These are phyloP conservation scores for Falciphora oryzae DNA, from an alignment of 2,329 filamentous ascomycete genomes.

Conservation along the genomic window DNA sequence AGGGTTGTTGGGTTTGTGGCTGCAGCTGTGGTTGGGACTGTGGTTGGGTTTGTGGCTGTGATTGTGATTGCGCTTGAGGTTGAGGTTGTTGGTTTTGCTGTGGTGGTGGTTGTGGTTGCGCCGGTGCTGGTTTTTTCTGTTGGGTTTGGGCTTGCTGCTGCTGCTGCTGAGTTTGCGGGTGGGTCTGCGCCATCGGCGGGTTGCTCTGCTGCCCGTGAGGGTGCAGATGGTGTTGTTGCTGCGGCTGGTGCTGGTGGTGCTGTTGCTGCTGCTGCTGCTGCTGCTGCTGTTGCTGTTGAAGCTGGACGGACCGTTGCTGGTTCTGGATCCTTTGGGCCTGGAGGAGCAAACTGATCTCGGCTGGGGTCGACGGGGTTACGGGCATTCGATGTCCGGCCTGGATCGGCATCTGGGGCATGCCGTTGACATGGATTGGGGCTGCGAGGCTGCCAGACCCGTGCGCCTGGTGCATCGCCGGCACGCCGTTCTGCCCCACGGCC, in stretches of 20 bases:
- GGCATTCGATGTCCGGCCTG: constrained; percentile 57
- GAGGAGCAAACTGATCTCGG: constrained; percentile 52
- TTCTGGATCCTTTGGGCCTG: constrained; percentile 63
- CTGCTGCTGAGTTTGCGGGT: constrained; percentile 17
- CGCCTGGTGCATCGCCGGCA: constrained; percentile 37
- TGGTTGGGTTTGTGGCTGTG: constrained; percentile 20
- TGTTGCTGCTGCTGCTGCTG: constrained; percentile 22
- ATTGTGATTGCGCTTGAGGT: constrained; percentile 22
- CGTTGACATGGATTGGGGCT: constrained; percentile 55
- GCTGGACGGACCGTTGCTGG: constrained; percentile 46
- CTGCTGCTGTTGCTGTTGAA: constrained; percentile 21
- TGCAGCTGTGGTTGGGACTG: constrained; percentile 45
- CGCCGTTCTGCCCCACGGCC: constrained; percentile 46
- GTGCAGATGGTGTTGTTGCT: constrained; percentile 56
- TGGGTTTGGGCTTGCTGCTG: constrained; percentile 30
- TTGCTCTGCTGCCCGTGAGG: constrained; percentile 43
- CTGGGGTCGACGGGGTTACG: constrained; percentile 34
- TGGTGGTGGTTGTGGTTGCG: constrained; percentile 19
- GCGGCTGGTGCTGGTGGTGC: constrained; percentile 26
- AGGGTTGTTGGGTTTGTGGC: constrained; percentile 34
- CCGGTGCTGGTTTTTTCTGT: constrained; percentile 33
- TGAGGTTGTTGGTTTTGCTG: constrained; percentile 21
- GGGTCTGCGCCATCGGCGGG: constrained; percentile 33
- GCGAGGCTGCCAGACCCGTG: constrained; percentile 46
- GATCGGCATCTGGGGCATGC: constrained; percentile 60